Evolutionary conservation across 2,329 filamentous ascomycete genomes (phyloP), one percentile per base, ranked within the genome.

Genomic region (Neofusicoccum parvum): DNA sequence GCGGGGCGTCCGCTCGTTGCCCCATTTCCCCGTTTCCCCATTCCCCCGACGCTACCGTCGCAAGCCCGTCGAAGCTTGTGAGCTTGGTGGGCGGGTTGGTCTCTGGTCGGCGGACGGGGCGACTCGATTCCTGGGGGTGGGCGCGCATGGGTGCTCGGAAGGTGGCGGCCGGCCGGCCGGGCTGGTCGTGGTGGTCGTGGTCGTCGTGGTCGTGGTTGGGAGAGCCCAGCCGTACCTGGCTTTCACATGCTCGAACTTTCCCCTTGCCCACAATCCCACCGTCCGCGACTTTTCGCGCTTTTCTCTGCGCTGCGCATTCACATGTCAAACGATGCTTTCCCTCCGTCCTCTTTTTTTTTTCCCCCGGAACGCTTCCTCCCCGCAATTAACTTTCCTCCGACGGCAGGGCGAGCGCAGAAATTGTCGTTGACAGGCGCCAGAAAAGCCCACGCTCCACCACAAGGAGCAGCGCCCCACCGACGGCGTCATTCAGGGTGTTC

Each of bases 21-120:
- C 37, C 20, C 54, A 34, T 58, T 58, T 58, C 39, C 54, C 54
- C 54, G 54, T 58, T 58, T 58, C 54, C 39, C 54, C 54, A 58
- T 58, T 58, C 4, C 54, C 23, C 54, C 54, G 54, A 32, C 54
- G 54, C 54, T 58, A 45, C 20, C 7, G 17, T 34, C 14, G 23
- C 20, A 46, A 46, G 15, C 39, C 10, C 37, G 37, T 12, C 10
- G 14, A 58, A 46, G 39, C 39, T 46, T 46, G 15, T 34, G 37
- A 39, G 37, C 37, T 37, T 37, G 36, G 36, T 37, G 36, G 7
- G 36, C 7, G 36, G 2, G 36, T 37, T 37, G 36, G 36, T 9
- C 36, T 12, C 7, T 23, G 20, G 20, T 23, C 20, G 20, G 20
- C 20, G 20, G 20, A 23, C 20, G 20, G 20, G 27, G 46, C 27